phyloP scores from a whole-genome alignment of 306 rosid genomes.

The Vachellia collinsii region DNA sequence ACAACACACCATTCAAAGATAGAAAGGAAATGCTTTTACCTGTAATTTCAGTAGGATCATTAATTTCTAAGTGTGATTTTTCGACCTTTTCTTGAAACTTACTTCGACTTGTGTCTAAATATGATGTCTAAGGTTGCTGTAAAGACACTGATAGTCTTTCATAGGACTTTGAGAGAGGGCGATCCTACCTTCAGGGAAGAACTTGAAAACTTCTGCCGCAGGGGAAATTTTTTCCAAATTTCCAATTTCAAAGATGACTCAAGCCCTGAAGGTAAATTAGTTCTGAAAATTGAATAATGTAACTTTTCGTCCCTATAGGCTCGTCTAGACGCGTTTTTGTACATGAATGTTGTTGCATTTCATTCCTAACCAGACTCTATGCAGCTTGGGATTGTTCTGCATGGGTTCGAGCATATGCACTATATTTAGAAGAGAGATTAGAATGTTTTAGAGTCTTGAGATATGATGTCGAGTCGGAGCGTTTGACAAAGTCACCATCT shows the following conservation, averaged over 20 bases:
- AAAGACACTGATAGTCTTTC: slow-evolving; percentile 91
- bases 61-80: neutral
- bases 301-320: slow-evolving; percentile 11
- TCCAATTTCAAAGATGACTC: slow-evolving; percentile 95
- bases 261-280: slow-evolving; percentile 72
- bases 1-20: neutral
- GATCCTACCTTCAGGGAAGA: slow-evolving; percentile 97
- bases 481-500: slow-evolving; percentile 66
- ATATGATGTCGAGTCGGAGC: slow-evolving; percentile 90
- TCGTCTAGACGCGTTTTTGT: neutral
- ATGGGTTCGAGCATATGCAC: slow-evolving; percentile 92
- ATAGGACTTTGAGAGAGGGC: slow-evolving; percentile 92
- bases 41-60: neutral
- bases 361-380: slow-evolving; percentile 37
- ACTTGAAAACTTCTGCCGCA: slow-evolving; percentile 65
- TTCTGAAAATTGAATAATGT: slow-evolving; percentile 1
- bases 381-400: slow-evolving; percentile 99
- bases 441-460: slow-evolving; percentile 81
- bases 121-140: slow-evolving; percentile 71
- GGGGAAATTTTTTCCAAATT: slow-evolving; percentile 85
- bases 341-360: slow-evolving; percentile 26
- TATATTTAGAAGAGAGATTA: slow-evolving; percentile 81
- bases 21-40: neutral
- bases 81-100: neutral
- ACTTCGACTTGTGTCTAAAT: slow-evolving; percentile 34